Evolutionary conservation across 352 stramenopile genomes (phyloP).

Genomic region (Phytophthora aleatoria): DNA sequence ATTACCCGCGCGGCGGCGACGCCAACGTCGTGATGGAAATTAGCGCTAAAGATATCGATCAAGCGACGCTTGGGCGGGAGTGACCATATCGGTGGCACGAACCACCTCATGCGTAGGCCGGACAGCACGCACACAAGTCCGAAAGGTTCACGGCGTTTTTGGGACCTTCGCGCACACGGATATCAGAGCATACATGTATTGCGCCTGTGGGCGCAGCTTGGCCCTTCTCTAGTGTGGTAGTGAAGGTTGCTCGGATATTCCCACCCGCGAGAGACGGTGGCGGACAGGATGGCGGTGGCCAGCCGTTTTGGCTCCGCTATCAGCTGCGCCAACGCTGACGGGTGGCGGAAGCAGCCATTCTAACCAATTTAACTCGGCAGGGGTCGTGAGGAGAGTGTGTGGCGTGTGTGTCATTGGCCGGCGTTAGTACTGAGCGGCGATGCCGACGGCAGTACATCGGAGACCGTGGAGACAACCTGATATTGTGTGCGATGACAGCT

Average conservation of each 20-base stretch:
- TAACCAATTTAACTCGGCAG: not conserved
- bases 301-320: not conserved
- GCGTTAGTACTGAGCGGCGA: too few relatives aligned
- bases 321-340: constrained; percentile 7
- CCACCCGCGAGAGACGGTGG: not conserved
- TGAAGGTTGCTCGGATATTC: constrained; percentile 4
- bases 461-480: constrained; percentile 14
- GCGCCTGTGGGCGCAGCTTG: too few relatives aligned
- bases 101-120: not conserved
- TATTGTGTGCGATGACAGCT: constrained; percentile 9
- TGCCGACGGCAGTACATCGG: constrained; percentile 1
- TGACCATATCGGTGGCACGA: not conserved
- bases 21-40: not conserved
- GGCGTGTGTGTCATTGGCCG: too few relatives aligned
- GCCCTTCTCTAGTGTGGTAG: not conserved
- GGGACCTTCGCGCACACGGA: too few relatives aligned
- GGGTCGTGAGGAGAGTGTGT: constrained; percentile 2
- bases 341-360: not conserved
- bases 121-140: constrained; percentile 5
- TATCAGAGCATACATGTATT: not conserved
- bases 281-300: not conserved
- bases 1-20: too few relatives aligned
- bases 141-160: constrained; percentile 4
- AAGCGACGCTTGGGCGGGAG: not conserved
- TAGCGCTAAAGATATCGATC: not conserved